Conservation (phyloP, 352 stramenopile species). For the Globisporangium okanoganense region DNA sequence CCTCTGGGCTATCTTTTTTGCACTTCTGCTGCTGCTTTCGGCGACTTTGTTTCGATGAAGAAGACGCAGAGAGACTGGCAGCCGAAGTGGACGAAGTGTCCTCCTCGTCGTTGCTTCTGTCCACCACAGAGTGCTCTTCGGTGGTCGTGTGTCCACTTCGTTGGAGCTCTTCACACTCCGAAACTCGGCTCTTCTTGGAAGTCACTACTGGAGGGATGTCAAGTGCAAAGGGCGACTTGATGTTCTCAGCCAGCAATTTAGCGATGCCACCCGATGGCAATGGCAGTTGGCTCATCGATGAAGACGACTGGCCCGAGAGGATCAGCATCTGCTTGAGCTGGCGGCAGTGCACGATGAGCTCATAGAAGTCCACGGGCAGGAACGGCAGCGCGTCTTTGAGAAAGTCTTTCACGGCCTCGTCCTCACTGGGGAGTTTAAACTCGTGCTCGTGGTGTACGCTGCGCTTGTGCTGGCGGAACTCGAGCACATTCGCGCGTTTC, state of each 20-base stretch:
- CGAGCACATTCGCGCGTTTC: slow-evolving; percentile 24
- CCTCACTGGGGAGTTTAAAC: slow-evolving; percentile 51
- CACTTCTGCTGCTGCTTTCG: slow-evolving; percentile 35
- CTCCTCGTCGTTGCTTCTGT: background rate
- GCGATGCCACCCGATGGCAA: background rate
- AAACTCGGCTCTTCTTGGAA: slow-evolving; percentile 1
- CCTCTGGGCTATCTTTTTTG: slow-evolving; percentile 5
- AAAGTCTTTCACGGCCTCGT: slow-evolving; percentile 47
- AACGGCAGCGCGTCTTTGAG: slow-evolving; percentile 62
- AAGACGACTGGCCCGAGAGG: slow-evolving; percentile 14
- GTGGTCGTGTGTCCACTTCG: slow-evolving; percentile 11
- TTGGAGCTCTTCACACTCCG: slow-evolving; percentile 7
- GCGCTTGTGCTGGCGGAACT: slow-evolving; percentile 72
- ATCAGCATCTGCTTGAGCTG: slow-evolving; percentile 29
- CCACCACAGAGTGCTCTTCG: slow-evolving; percentile 7
- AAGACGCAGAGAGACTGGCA: background rate
- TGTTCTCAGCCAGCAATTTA: background rate
- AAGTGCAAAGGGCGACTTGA: slow-evolving; percentile 2
- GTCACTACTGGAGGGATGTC: background rate
- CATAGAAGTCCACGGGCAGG: slow-evolving; percentile 75
- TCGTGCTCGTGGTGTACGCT: slow-evolving; percentile 48
- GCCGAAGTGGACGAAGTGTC: background rate
- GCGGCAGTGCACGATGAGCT: slow-evolving; percentile 58
- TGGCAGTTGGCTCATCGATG: slow-evolving; percentile 12
- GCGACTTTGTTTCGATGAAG: slow-evolving; percentile 21